Evolutionary conservation across 2,329 filamentous ascomycete genomes (phyloP).

Genomic region (Aspergillus intermedius): DNA sequence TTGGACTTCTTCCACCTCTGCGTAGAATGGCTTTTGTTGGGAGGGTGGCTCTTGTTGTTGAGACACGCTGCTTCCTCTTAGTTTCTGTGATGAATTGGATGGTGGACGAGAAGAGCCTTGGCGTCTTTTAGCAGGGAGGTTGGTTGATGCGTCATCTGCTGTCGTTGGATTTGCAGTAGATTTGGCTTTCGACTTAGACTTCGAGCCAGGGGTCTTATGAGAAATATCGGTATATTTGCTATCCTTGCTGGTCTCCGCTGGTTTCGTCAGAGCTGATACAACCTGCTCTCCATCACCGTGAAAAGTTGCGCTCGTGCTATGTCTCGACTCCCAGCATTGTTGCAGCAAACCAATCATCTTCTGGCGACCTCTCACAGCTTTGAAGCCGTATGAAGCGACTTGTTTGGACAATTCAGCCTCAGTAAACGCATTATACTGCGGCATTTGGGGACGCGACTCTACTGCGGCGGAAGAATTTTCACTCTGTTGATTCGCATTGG

Average conservation of each 20-base stretch:
- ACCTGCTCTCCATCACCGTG: slow-evolving; percentile 13
- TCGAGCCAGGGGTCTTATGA: not conserved
- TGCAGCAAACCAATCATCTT: slow-evolving; percentile 65
- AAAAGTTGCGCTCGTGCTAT: slow-evolving; percentile 20
- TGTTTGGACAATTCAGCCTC: slow-evolving; percentile 58
- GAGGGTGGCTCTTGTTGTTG: not conserved
- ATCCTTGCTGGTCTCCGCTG: slow-evolving; percentile 1
- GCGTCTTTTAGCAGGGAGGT: not conserved
- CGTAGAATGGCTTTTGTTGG: slow-evolving; percentile 10
- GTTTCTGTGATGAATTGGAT: not conserved
- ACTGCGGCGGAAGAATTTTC: not conserved
- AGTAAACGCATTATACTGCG: slow-evolving; percentile 57
- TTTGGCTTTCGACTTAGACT: slow-evolving; percentile 2
- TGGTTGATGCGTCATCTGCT: not conserved
- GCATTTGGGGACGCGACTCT: slow-evolving; percentile 29
- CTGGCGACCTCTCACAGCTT: slow-evolving; percentile 59
- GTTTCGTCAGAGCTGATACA: not conserved
- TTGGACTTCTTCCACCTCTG: slow-evolving; percentile 31
- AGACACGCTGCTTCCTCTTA: not conserved
- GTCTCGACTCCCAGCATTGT: slow-evolving; percentile 63
- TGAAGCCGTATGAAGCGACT: slow-evolving; percentile 63
- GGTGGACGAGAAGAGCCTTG: not conserved
- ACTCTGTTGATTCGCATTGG: not conserved
- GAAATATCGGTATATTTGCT: not conserved
- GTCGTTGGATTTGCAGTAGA: not conserved